Percentiles rank a stretch among this genome's conserved stretches.
phyloP scores from a whole-genome alignment of 2,329 filamentous ascomycete species.

The Calonectria pseudoturangicola region DNA sequence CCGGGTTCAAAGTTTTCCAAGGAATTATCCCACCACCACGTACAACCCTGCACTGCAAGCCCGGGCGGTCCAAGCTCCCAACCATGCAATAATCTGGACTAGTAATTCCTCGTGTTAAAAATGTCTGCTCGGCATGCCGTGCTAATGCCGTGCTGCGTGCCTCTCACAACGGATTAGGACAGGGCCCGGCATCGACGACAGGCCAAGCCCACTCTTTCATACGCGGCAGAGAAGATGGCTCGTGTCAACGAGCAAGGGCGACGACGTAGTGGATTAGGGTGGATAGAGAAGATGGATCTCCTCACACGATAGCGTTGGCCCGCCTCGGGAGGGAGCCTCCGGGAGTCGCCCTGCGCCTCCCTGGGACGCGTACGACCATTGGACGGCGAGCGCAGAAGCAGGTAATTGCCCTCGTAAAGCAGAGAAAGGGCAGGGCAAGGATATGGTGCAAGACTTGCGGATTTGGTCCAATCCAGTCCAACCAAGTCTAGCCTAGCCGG shows the following conservation, averaged over 20 bases:
- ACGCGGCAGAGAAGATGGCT: constrained; percentile 31
- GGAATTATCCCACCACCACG: constrained; percentile 45
- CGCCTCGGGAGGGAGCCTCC: constrained; percentile 32
- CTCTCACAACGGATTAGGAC: constrained; percentile 11
- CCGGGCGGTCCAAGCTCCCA: constrained; percentile 43
- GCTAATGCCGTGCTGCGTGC: constrained; percentile 29
- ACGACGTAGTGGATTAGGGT: constrained; percentile 38
- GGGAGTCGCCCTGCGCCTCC: constrained; percentile 43
- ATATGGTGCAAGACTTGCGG: constrained; percentile 15
- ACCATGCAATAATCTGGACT: constrained; percentile 39
- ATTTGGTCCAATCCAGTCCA: constrained; percentile 21
- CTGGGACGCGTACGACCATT: constrained; percentile 43
- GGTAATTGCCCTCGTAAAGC: constrained; percentile 32
- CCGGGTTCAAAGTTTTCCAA: constrained; percentile 38
- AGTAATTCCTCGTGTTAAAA: constrained; percentile 49
- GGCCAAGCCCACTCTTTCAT: constrained; percentile 31
- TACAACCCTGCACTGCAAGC: constrained; percentile 43
- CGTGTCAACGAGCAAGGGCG: constrained; percentile 36
- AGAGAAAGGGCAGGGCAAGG: constrained; percentile 15
- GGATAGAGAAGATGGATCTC: constrained; percentile 36
- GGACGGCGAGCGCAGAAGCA: constrained; percentile 23
- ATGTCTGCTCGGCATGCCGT: constrained; percentile 40
- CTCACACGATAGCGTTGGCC: constrained; percentile 28
- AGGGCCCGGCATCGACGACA: constrained; percentile 22
- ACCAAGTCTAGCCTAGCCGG: neutral